Conservation (phyloP, 352 stramenopile genomes). For the Thraustochytrium sp. region DNA sequence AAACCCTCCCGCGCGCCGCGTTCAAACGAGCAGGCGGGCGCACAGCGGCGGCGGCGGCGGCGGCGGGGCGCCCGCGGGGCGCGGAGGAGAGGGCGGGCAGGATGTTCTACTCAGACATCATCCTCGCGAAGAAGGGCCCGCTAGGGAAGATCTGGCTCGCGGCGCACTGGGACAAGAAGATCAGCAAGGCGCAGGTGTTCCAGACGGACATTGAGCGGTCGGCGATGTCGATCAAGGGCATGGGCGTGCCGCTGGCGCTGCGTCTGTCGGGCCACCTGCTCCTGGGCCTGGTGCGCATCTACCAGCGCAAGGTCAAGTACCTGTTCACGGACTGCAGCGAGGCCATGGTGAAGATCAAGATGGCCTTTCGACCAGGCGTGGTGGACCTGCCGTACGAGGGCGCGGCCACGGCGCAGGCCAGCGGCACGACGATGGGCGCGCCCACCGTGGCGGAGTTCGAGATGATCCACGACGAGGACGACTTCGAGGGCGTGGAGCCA, state of each 20-base stretch:
- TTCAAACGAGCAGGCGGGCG: too few species aligned
- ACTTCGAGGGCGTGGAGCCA: conserved; percentile 33
- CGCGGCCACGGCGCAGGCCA: not conserved
- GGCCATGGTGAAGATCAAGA: conserved; percentile 97
- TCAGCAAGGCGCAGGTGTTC: conserved; percentile 97
- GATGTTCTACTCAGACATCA: conserved; percentile 58
- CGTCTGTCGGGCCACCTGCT: conserved; percentile 94
- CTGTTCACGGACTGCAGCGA: conserved; percentile 97
- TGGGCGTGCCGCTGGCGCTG: conserved; percentile 89
- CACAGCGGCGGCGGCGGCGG: too few species aligned
- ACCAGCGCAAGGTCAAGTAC: conserved; percentile 93
- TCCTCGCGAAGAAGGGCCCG: conserved; percentile 97
- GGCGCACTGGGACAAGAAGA: conserved; percentile 98
- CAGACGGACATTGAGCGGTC: conserved; percentile 90
- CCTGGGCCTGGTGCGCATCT: conserved; percentile 97
- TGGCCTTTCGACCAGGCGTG: conserved; percentile 79
- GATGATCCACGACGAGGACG: conserved; percentile 23
- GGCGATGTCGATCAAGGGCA: conserved; percentile 91
- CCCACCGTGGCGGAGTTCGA: conserved; percentile 10
- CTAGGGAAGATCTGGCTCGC: conserved; percentile 98
- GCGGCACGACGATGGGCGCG: not conserved
- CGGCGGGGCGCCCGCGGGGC: too few species aligned
- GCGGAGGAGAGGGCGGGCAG: not conserved
- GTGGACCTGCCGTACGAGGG: conserved; percentile 30
- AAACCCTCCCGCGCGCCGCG: too few species aligned